Base-by-base conservation (phyloP, 148 eudicot genomes). In the Silene uniflora region DNA sequence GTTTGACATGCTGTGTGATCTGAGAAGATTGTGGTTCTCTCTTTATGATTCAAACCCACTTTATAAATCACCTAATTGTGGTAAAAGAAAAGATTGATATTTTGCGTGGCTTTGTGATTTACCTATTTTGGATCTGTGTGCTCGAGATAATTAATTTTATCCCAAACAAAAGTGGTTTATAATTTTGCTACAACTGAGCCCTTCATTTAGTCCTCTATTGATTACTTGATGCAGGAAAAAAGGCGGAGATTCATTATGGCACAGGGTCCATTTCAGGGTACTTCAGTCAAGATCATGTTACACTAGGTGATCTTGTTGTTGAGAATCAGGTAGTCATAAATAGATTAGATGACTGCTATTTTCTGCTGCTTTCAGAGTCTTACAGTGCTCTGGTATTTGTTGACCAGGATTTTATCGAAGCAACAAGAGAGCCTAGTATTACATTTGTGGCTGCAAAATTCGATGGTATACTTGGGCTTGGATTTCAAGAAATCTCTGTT, bases 381-480 rank as follows among this genome's bases (percentile, higher is more conserved):
- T 32, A 58, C 24, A 62, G 27, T 73, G 10, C 24, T 32, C 16
- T 60, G 22, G 3, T 69, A 25, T 58, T 18, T 76, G 24, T 62
- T 55, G 49, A 58, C 72, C 78, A 93, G 98, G 97, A 88, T 62
- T 93, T 93, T 78, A 91, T 93, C 76, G 98, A 93, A 85, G 97
- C 97, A 75, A 93, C 97, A 62, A 89, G 76, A 77, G 98, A 90
- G 84, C 97, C 97, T 55, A 82, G 98, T 65, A 73, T 90, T 67
- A 87, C 93, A 59, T 93, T 91, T 83, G 76, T 91, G 85, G 98
- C 90, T 55, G 94, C 98, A 75, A 93, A 93, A 77, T 93, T 93
- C 85, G 98, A 93, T 82, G 98, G 98, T 70, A 90, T 93, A 74
- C 91, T 93, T 75, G 98, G 98, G 71, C 98, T 93, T 83, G 97